phyloP scores from a whole-genome alignment of 805 yeast species.

The Ogataea trehaloabstinens region DNA sequence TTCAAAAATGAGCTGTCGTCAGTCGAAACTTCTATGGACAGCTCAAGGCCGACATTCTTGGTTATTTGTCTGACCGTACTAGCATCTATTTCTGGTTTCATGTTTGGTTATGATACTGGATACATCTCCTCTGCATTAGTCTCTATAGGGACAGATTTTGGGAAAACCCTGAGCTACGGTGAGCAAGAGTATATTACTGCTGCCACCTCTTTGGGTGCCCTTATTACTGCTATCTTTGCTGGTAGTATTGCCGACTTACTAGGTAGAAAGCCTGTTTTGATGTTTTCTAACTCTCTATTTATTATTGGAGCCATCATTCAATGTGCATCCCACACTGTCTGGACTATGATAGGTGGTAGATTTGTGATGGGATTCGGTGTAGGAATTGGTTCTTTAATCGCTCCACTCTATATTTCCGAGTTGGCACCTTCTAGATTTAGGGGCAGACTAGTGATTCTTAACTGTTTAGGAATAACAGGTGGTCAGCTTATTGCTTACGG shows the following conservation, averaged over 20 bases:
- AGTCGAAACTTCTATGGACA: constrained; percentile 29
- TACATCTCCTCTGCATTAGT: constrained; percentile 93
- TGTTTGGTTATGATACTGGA: constrained; percentile 98
- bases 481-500: constrained; percentile 95
- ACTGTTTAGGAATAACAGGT: constrained; percentile 87
- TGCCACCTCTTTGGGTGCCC: constrained; percentile 92
- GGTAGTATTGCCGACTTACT: constrained; percentile 79
- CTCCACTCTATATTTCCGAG: constrained; percentile 92
- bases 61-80: constrained; percentile 69
- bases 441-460: constrained; percentile 86
- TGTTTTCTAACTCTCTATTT: constrained; percentile 80
- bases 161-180: constrained; percentile 61
- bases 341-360: constrained; percentile 92
- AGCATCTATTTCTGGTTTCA: constrained; percentile 89
- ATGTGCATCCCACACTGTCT: constrained; percentile 72
- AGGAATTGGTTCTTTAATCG: constrained; percentile 88
- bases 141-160: constrained; percentile 75
- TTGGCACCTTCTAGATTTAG: constrained; percentile 89
- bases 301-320: constrained; percentile 84
- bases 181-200: constrained; percentile 89
- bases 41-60: constrained; percentile 56
- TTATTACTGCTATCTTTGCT: constrained; percentile 73
- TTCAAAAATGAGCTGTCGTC: neutral
- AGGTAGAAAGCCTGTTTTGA: constrained; percentile 83
- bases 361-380: constrained; percentile 95